phyloP scores from a whole-genome alignment of 768 basidiomycete genomes.

The Boletus subcaerulescens region DNA sequence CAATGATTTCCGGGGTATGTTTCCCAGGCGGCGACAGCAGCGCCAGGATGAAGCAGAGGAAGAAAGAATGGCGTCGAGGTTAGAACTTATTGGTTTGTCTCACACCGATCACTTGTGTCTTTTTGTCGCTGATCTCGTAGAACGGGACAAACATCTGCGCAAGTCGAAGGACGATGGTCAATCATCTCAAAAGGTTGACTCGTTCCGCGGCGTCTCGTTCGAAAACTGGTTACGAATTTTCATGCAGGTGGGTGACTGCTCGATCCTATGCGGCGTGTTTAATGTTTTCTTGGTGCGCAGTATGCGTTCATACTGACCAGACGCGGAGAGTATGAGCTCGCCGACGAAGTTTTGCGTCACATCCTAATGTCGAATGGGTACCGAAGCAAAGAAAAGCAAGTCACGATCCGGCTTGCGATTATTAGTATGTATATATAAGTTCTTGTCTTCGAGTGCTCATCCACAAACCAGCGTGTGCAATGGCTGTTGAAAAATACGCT shows the following conservation, averaged over 20 bases:
- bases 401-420: slow-evolving; percentile 71
- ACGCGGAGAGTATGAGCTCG: slow-evolving; percentile 59
- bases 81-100: slow-evolving; percentile 57
- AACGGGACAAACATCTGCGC: slow-evolving; percentile 38
- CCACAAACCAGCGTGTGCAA: slow-evolving; percentile 61
- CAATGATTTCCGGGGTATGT: slow-evolving; percentile 21
- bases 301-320: slow-evolving; percentile 70
- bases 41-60: slow-evolving; percentile 14
- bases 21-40: slow-evolving; percentile 14
- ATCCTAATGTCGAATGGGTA: slow-evolving; percentile 73
- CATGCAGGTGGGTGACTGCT: slow-evolving; percentile 61
- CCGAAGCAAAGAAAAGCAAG: slow-evolving; percentile 56
- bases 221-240: slow-evolving; percentile 84
- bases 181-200: slow-evolving; percentile 47
- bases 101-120: not conserved
- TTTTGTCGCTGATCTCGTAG: slow-evolving; percentile 1
- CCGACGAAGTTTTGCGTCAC: slow-evolving; percentile 75
- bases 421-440: slow-evolving; percentile 49
- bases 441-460: not conserved
- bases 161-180: slow-evolving; percentile 44
- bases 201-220: slow-evolving; percentile 79
- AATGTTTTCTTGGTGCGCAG: slow-evolving; percentile 37
- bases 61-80: slow-evolving; percentile 34
- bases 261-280: not conserved
- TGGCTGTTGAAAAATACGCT: slow-evolving; percentile 51